Evolutionary conservation across 228 moss, liverwort and hornwort species (phyloP).

Genomic region (Sphagnum magellanicum): DNA sequence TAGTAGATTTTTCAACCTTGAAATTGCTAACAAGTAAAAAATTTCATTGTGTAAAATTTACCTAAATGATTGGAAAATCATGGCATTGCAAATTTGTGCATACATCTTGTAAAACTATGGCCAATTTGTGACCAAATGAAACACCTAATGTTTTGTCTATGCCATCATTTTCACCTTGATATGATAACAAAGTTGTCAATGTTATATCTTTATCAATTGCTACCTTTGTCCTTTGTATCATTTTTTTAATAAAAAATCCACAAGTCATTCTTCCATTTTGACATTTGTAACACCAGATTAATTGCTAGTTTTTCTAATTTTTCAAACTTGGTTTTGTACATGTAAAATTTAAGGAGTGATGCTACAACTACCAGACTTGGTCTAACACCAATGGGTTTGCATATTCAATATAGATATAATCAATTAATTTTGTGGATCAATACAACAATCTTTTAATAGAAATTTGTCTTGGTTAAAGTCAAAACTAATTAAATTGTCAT

Average conservation of each 20-base stretch:
- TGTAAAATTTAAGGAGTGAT: slow-evolving; percentile 34
- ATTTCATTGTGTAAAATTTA: not conserved
- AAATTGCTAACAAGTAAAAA: not conserved
- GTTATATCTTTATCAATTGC: slow-evolving; percentile 28
- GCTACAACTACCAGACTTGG: slow-evolving; percentile 71
- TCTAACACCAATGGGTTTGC: slow-evolving; percentile 28
- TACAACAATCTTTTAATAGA: no score
- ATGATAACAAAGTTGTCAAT: slow-evolving; percentile 59
- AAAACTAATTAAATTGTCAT: no score
- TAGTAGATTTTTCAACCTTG: not conserved
- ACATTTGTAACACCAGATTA: slow-evolving; percentile 68
- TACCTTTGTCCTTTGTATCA: slow-evolving; percentile 49
- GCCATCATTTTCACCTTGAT: slow-evolving; percentile 73
- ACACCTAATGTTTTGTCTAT: slow-evolving; percentile 18
- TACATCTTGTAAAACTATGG: slow-evolving; percentile 41
- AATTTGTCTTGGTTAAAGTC: no score
- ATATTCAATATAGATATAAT: no score
- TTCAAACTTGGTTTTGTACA: slow-evolving; percentile 16
- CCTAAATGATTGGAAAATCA: slow-evolving; percentile 58
- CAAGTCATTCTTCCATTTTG: slow-evolving; percentile 47
- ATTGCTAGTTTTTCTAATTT: slow-evolving; percentile 13
- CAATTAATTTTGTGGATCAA: no score
- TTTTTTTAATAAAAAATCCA: slow-evolving; percentile 30
- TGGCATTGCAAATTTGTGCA: slow-evolving; percentile 42
- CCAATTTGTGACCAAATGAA: slow-evolving; percentile 28